Base-by-base conservation (phyloP, 371 early-diverging fungal genomes). In the Polyrhizophydium stewartii region DNA sequence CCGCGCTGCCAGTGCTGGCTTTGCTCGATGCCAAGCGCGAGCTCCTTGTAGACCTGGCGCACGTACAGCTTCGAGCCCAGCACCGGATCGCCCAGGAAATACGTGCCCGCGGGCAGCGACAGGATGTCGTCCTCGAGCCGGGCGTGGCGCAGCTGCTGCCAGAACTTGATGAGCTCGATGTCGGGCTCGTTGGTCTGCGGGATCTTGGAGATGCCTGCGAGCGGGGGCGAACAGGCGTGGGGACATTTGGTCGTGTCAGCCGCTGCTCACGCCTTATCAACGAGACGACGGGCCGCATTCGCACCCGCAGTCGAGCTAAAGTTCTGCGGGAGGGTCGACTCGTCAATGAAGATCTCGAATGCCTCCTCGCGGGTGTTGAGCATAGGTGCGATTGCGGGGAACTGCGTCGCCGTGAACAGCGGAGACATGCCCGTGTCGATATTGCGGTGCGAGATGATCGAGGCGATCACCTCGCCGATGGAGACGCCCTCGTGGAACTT, bases 131-230 rank as follows among this genome's bases (percentile, higher is more conserved):
- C 53, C 25, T 53, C 53, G 10, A 53, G 53, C 32, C 5, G 9
- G 5, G 53, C 53, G 24, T 53, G 19, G 10, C 12, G 53, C 25
- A 53, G 35, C 30, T 53, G 30, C 16, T 30, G 25, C 32, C 30
- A 53, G 35, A 53, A 53, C 53, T 53, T 53, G 53, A n/a, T 7
- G 24, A 53, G 53, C 53, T 53, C 53, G n/a, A n/a, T 21, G 24
- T 53, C 53, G 25, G 53, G 32, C 25, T 5, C 5, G 35, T 9
- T 32, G 10, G 5, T 6, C 5, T 13, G 2, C 5, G 5, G 12
- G n/a, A 53, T 13, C 5, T 16, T 16, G 35, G 3, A 5, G 13
- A 53, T 25, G 21, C 53, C 27, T 45, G 10, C 10, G 2, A 5
- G 19, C n/a, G n/a, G n/a, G n/a, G n/a, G n/a, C n/a, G n/a, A n/a